Evolutionary conservation across 345 rosid genomes (phyloP).

Genomic region (Linum tenue): DNA sequence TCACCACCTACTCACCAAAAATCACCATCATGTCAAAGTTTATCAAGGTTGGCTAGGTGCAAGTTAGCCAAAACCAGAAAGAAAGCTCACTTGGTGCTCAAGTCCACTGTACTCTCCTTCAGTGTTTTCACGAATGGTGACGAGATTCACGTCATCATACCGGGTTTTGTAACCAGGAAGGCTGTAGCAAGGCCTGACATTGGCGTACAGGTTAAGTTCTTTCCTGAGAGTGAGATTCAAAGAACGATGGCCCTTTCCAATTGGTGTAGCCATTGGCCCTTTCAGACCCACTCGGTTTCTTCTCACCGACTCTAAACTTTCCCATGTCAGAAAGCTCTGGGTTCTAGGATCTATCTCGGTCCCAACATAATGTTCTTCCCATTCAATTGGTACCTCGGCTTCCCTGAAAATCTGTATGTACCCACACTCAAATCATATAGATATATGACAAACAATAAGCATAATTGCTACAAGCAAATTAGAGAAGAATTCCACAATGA

Average conservation of each 20-base stretch:
- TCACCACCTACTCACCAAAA: conserved; percentile 58
- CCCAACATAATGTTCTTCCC: conserved; percentile 94
- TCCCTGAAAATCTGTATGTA: conserved; percentile 42
- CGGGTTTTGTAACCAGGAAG: conserved; percentile 95
- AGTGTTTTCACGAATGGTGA: conserved; percentile 92
- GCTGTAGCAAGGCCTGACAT: conserved; percentile 97
- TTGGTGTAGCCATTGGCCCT: conserved; percentile 99
- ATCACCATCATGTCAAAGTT: not conserved
- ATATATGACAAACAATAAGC: not conserved
- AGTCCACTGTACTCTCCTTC: conserved; percentile 99
- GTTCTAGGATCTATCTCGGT: conserved; percentile 87
- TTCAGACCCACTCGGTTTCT: conserved; percentile 79
- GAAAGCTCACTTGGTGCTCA: conserved; percentile 76
- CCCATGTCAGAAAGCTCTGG: conserved; percentile 95
- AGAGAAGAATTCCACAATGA: too few relatives aligned
- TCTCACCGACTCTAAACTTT: conserved; percentile 92
- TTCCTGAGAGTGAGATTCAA: conserved; percentile 88
- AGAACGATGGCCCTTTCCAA: conserved; percentile 98
- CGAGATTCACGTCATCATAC: conserved; percentile 79
- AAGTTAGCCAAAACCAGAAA: not conserved
- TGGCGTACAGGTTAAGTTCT: conserved; percentile 90
- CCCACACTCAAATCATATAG: not conserved
- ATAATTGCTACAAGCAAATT: not conserved
- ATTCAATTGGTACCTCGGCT: conserved; percentile 88
- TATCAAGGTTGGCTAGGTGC: not conserved